These are phyloP conservation scores for Neonectria magnoliae DNA, from an alignment of 2,329 filamentous ascomycete species.

Conservation along the genomic window DNA sequence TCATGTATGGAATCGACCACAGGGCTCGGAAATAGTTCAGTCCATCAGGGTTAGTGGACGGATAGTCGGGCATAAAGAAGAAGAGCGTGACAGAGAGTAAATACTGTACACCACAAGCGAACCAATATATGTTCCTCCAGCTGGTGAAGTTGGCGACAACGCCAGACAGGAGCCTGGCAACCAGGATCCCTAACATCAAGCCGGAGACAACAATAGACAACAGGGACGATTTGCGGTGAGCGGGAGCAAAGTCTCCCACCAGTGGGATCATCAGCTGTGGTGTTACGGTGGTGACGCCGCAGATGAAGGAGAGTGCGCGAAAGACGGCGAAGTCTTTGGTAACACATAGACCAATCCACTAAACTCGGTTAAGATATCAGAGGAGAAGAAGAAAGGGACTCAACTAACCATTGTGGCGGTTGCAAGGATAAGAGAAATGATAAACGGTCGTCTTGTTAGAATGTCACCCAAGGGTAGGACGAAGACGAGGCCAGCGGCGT, in stretches of 20 bases:
- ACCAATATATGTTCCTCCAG: slow-evolving; percentile 84
- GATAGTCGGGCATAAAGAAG: slow-evolving; percentile 84
- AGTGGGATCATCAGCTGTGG: slow-evolving; percentile 83
- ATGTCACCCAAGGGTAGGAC: slow-evolving; percentile 80
- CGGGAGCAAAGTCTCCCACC: slow-evolving; percentile 80
- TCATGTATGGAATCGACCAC: slow-evolving; percentile 70
- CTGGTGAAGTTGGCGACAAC: slow-evolving; percentile 77
- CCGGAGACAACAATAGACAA: slow-evolving; percentile 81
- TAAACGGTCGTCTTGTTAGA: slow-evolving; percentile 74
- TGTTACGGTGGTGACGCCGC: slow-evolving; percentile 82
- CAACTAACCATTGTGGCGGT: slow-evolving; percentile 72
- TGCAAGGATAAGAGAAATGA: slow-evolving; percentile 71
- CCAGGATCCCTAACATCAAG: slow-evolving; percentile 77
- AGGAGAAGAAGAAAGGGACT: background rate
- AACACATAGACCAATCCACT: slow-evolving; percentile 77
- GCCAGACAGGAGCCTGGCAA: slow-evolving; percentile 80
- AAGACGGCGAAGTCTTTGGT: slow-evolving; percentile 74
- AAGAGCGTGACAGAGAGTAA: slow-evolving; percentile 72
- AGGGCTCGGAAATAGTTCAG: slow-evolving; percentile 74
- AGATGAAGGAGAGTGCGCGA: slow-evolving; percentile 75
- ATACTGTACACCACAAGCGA: slow-evolving; percentile 77
- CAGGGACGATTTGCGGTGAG: slow-evolving; percentile 72
- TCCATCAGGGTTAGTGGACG: slow-evolving; percentile 73
- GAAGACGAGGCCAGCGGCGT: slow-evolving; percentile 77
- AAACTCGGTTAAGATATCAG: background rate